Conservation (phyloP, 345 rosid genomes). For the Salix koriyanagi region DNA sequence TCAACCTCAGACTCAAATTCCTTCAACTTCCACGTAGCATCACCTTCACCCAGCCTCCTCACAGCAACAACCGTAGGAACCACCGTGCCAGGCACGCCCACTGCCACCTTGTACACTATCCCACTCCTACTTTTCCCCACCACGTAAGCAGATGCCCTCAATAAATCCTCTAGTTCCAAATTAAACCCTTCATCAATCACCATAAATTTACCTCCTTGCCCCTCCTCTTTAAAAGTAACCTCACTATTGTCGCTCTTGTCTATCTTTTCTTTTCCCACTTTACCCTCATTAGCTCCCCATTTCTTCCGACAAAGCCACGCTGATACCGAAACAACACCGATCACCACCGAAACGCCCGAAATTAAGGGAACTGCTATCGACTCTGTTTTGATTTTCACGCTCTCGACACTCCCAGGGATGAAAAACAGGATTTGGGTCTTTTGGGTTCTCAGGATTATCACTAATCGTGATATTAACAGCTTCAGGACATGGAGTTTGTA, state of each 20-base stretch:
- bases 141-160: slow-evolving; percentile 94
- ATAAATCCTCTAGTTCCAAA: slow-evolving; percentile 75
- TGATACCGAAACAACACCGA: slow-evolving; percentile 55
- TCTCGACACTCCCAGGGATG: slow-evolving; percentile 14
- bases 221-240: slow-evolving; percentile 33
- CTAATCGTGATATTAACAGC: slow-evolving; percentile 37
- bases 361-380: slow-evolving; percentile 52
- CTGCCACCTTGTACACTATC: slow-evolving; percentile 77
- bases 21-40: slow-evolving; percentile 60
- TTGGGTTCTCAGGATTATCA: slow-evolving; percentile 41
- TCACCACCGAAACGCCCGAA: slow-evolving; percentile 54
- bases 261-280: slow-evolving; percentile 27
- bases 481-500: slow-evolving; percentile 58
- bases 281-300: slow-evolving; percentile 21
- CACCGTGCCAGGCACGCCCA: slow-evolving; percentile 44
- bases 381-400: slow-evolving; percentile 28
- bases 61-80: slow-evolving; percentile 66
- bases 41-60: slow-evolving; percentile 76
- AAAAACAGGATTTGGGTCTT: slow-evolving; percentile 20
- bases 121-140: slow-evolving; percentile 88
- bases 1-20: slow-evolving; percentile 87
- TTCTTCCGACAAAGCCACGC: slow-evolving; percentile 61
- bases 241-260: not conserved
- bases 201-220: slow-evolving; percentile 58
- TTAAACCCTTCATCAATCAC: slow-evolving; percentile 75